Evolutionary conservation across 75 land plant genomes (phyloP).

Genomic region (Pinus taeda): DNA sequence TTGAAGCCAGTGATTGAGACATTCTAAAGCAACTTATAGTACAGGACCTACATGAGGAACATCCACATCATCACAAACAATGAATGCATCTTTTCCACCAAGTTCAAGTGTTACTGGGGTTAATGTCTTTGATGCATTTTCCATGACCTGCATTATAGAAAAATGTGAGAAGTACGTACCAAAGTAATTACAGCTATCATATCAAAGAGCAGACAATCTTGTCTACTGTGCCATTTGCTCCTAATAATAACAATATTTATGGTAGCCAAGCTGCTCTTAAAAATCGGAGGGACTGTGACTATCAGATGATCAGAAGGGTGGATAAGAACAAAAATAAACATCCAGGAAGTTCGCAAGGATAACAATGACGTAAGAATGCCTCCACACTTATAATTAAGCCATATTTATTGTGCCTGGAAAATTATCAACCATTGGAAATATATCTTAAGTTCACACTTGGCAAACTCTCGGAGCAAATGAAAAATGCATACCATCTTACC

Average conservation of each 20-base stretch:
- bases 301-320: not conserved
- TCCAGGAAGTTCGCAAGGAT: not conserved
- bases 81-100: constrained; percentile 96
- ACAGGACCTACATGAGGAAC: constrained; percentile 52
- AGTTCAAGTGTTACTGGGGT: constrained; percentile 87
- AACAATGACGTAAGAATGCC: not conserved
- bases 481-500: constrained; percentile 66
- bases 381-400: not conserved
- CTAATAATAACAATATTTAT: not conserved
- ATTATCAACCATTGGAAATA: not conserved
- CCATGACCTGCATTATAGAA: constrained; percentile 66
- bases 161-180: not conserved
- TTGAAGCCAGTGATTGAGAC: not conserved
- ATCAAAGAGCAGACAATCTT: not conserved
- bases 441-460: not conserved
- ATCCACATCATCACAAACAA: constrained; percentile 94
- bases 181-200: not conserved
- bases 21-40: not conserved
- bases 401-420: not conserved
- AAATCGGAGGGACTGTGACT: not conserved
- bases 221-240: not conserved
- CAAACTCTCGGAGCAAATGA: not conserved
- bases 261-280: not conserved
- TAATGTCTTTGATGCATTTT: constrained; percentile 74
- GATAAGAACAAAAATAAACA: not conserved